These are phyloP conservation scores for Akanthomyces muscarius DNA, from an alignment of 2,329 filamentous ascomycete species.

Conservation along the genomic window DNA sequence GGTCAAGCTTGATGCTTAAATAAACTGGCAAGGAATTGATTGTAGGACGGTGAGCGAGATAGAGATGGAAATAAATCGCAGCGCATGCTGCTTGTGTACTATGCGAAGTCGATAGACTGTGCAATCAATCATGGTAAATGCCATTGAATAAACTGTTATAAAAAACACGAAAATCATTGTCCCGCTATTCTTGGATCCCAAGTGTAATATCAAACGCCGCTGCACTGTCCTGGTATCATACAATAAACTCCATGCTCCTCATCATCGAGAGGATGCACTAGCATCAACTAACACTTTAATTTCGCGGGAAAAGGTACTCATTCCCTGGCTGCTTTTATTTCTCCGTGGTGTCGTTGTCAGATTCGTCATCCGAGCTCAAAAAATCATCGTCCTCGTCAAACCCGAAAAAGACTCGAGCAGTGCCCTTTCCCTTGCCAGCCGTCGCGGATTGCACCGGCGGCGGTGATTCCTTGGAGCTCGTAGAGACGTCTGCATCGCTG, in stretches of 20 bases:
- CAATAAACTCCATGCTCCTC: not conserved
- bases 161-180: slow-evolving; percentile 1
- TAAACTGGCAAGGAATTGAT: slow-evolving; percentile 15
- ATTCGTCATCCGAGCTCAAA: slow-evolving; percentile 64
- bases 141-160: slow-evolving; percentile 3
- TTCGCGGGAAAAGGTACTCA: not conserved
- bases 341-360: slow-evolving; percentile 31
- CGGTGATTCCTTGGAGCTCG: slow-evolving; percentile 46
- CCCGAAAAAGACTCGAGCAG: slow-evolving; percentile 59
- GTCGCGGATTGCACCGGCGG: slow-evolving; percentile 40
- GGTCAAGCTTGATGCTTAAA: slow-evolving; percentile 58
- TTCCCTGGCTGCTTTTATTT: not conserved
- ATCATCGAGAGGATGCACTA: not conserved
- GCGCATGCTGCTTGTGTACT: slow-evolving; percentile 37
- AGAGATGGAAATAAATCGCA: slow-evolving; percentile 23
- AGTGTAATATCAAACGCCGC: not conserved
- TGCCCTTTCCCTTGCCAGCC: slow-evolving; percentile 35
- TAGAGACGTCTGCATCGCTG: slow-evolving; percentile 32
- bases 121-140: slow-evolving; percentile 20
- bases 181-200: slow-evolving; percentile 9
- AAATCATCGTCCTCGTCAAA: slow-evolving; percentile 79
- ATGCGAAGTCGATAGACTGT: slow-evolving; percentile 32
- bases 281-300: not conserved
- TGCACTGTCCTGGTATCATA: not conserved
- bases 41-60: slow-evolving; percentile 25